Evolutionary conservation across 495 filamentous ascomycete genomes (phyloP).

Genomic region (Xylaria castorea): DNA sequence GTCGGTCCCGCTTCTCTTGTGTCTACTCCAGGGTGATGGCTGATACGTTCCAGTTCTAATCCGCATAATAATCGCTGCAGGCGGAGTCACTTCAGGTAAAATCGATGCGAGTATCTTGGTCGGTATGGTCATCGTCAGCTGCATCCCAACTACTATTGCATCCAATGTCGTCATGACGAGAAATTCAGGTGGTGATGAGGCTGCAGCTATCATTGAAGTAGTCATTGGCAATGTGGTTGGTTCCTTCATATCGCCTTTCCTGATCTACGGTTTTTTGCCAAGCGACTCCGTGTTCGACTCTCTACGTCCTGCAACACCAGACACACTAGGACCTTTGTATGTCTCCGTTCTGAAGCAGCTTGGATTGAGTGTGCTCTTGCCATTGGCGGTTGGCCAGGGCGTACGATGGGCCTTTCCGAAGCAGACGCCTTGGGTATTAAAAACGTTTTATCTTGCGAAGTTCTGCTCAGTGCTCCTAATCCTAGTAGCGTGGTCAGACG

Average conservation of each 20-base stretch:
- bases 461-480: conserved; percentile 54
- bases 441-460: conserved; percentile 55
- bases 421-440: conserved; percentile 47
- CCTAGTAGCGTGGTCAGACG: conserved; percentile 57
- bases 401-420: conserved; percentile 58
- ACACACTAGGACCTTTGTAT: conserved; percentile 57
- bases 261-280: conserved; percentile 59
- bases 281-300: conserved; percentile 49
- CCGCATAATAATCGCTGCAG: conserved; percentile 55
- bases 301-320: conserved; percentile 52
- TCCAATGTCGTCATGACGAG: conserved; percentile 66
- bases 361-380: conserved; percentile 57
- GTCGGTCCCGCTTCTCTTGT: conserved; percentile 28
- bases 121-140: conserved; percentile 61
- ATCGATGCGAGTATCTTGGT: conserved; percentile 60
- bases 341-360: conserved; percentile 59
- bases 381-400: conserved; percentile 55
- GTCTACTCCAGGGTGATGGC: conserved; percentile 10
- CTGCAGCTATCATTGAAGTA: conserved; percentile 61
- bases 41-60: conserved; percentile 51
- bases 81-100: conserved; percentile 43
- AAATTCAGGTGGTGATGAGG: conserved; percentile 61
- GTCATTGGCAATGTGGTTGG: conserved; percentile 61
- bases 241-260: conserved; percentile 58
- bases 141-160: conserved; percentile 64